phyloP scores from a whole-genome alignment of 2,329 filamentous ascomycete genomes.

The Pyrenophora seminiperda region DNA sequence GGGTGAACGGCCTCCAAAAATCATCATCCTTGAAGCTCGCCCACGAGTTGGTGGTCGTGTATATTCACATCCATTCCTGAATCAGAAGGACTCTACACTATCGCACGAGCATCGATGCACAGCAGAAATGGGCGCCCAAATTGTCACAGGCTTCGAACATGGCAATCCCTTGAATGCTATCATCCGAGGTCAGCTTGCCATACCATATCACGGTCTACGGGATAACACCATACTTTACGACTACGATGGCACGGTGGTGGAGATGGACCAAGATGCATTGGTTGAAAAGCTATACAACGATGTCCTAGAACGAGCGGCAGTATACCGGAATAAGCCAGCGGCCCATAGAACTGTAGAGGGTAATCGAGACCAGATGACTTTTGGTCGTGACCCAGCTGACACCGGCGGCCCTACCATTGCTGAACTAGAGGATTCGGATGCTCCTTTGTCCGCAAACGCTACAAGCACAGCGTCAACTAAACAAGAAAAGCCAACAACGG shows the following conservation, averaged over 20 bases:
- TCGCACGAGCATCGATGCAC: conserved; percentile 68
- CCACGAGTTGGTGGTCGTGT: conserved; percentile 88
- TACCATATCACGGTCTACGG: conserved; percentile 82
- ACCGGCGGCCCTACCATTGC: conserved; percentile 68
- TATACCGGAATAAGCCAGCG: conserved; percentile 80
- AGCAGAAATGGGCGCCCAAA: conserved; percentile 97
- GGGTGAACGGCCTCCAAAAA: conserved; percentile 71
- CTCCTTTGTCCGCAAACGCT: conserved; percentile 55
- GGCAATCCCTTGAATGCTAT: conserved; percentile 93
- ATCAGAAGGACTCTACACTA: conserved; percentile 61
- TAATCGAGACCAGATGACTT: conserved; percentile 78
- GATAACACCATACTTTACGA: conserved; percentile 89
- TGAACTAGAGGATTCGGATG: conserved; percentile 72
- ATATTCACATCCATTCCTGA: conserved; percentile 76
- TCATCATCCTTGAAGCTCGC: conserved; percentile 85
- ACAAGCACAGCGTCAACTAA: conserved; percentile 46
- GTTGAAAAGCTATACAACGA: conserved; percentile 95
- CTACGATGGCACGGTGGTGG: conserved; percentile 75
- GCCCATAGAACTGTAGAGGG: conserved; percentile 77
- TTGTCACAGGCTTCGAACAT: conserved; percentile 94
- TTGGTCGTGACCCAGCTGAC: conserved; percentile 73
- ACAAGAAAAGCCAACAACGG: conserved; percentile 56
- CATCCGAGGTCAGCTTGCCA: conserved; percentile 84
- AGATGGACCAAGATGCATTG: conserved; percentile 76
- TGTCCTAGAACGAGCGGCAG: conserved; percentile 86